Conservation (phyloP, 2,329 filamentous ascomycete genomes). For the Colletotrichum destructivum region DNA sequence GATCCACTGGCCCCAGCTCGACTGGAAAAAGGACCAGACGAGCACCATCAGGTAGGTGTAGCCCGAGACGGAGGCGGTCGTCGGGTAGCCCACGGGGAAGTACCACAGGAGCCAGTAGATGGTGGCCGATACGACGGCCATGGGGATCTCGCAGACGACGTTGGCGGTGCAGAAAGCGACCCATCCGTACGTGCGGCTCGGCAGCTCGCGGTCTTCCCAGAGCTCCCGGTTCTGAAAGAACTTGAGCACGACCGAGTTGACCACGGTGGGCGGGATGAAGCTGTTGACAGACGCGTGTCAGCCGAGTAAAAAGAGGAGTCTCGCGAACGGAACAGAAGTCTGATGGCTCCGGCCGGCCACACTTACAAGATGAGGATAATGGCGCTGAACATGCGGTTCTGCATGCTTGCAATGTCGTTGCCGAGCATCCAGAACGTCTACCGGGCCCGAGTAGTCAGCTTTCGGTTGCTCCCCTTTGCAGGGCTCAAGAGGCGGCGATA, state of each 20-base stretch:
- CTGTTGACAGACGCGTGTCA: background rate
- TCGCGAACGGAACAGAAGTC: no score
- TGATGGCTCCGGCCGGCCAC: no score
- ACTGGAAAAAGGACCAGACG: conserved; percentile 83
- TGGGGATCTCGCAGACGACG: conserved; percentile 80
- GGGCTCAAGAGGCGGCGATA: fast-evolving
- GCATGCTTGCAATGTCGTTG: conserved; percentile 76
- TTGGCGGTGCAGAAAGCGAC: conserved; percentile 82
- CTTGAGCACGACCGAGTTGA: conserved; percentile 83
- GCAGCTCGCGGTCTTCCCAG: conserved; percentile 82
- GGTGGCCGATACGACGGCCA: conserved; percentile 73
- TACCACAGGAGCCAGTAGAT: conserved; percentile 86
- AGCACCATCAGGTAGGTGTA: conserved; percentile 86
- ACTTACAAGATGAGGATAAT: conserved; percentile 70
- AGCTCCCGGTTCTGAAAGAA: conserved; percentile 81
- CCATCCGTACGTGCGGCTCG: conserved; percentile 84
- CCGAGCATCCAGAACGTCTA: conserved; percentile 80
- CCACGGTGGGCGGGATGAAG: conserved; percentile 77
- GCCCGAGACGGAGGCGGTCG: conserved; percentile 75
- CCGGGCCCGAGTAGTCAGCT: conserved; percentile 50
- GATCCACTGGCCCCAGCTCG: conserved; percentile 87
- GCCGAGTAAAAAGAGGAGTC: background rate
- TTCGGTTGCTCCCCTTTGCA: no score
- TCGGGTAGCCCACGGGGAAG: conserved; percentile 79
- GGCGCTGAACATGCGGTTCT: conserved; percentile 82